phyloP scores from a whole-genome alignment of 2,329 filamentous ascomycete genomes.

The Colletotrichum trifolii region DNA sequence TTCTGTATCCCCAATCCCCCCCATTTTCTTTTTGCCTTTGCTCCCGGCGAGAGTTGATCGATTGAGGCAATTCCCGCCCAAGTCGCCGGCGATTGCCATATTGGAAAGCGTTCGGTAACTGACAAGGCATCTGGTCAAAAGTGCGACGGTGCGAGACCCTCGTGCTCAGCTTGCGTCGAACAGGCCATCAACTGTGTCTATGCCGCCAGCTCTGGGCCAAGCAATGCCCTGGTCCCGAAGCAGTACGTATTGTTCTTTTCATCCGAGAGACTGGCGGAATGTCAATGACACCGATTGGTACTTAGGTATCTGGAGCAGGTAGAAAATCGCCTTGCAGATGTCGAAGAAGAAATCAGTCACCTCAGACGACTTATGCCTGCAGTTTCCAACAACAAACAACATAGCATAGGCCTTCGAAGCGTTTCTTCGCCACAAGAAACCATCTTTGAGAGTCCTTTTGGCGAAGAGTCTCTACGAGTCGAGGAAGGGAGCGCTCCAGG shows the following conservation, averaged over 20 bases:
- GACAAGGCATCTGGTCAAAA: slow-evolving; percentile 8
- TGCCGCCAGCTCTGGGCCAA: slow-evolving; percentile 31
- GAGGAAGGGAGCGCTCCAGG: slow-evolving; percentile 36
- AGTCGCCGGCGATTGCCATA: neutral
- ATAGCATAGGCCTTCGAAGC: neutral
- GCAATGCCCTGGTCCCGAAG: slow-evolving; percentile 30
- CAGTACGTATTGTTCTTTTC: slow-evolving; percentile 7
- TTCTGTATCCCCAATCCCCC: neutral
- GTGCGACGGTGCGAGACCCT: slow-evolving; percentile 40
- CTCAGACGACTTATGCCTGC: slow-evolving; percentile 30
- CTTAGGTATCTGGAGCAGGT: slow-evolving; percentile 37
- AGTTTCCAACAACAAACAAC: slow-evolving; percentile 8
- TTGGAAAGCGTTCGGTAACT: neutral
- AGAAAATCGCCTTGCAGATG: slow-evolving; percentile 36
- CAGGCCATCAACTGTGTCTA: slow-evolving; percentile 39
- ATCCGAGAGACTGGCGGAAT: neutral
- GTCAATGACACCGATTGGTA: neutral
- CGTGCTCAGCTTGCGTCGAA: slow-evolving; percentile 38
- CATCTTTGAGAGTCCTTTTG: neutral
- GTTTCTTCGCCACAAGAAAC: neutral
- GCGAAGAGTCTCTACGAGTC: slow-evolving; percentile 8
- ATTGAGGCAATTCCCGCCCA: neutral
- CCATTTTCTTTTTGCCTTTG: neutral
- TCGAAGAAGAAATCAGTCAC: slow-evolving; percentile 36
- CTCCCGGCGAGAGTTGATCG: neutral